Percentiles rank a stretch among this genome's conserved stretches.
Evolutionary conservation across 2,329 filamentous ascomycete genomes (phyloP).

Genomic region (Rhinocladiella mackenziei): DNA sequence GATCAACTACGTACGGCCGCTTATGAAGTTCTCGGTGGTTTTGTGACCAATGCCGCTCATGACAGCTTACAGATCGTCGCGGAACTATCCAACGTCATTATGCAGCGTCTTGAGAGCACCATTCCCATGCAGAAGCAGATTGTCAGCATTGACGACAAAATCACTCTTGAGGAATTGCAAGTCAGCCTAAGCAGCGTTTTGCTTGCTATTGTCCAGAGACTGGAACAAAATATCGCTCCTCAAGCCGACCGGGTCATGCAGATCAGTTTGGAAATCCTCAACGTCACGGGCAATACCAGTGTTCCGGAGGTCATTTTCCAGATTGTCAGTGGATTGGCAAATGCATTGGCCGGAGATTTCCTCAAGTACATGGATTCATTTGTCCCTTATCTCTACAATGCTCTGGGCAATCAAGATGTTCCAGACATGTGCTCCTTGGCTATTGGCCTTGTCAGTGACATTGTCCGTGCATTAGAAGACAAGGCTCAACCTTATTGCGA

Average conservation of each 20-base stretch:
- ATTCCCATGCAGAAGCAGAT: constrained; percentile 86
- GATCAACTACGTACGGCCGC: constrained; percentile 88
- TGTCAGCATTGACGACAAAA: constrained; percentile 93
- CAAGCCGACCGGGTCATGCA: constrained; percentile 95
- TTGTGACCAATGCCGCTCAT: constrained; percentile 83
- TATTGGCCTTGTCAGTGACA: constrained; percentile 94
- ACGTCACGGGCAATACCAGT: constrained; percentile 76
- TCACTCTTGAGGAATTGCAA: constrained; percentile 96
- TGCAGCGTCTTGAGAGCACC: constrained; percentile 87
- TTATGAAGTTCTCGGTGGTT: constrained; percentile 94
- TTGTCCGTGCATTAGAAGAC: constrained; percentile 84
- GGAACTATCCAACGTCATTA: constrained; percentile 77
- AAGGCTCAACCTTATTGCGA: constrained; percentile 94
- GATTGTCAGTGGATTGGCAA: constrained; percentile 85
- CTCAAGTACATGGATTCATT: constrained; percentile 97
- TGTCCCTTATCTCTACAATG: constrained; percentile 85
- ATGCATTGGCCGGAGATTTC: constrained; percentile 87
- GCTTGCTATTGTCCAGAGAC: constrained; percentile 81
- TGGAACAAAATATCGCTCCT: constrained; percentile 86
- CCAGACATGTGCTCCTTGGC: constrained; percentile 92
- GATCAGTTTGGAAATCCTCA: constrained; percentile 74
- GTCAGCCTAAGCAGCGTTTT: constrained; percentile 89
- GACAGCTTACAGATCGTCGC: constrained; percentile 80
- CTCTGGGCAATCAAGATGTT: constrained; percentile 92
- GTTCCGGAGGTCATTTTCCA: constrained; percentile 94